Evolutionary conservation across 2,329 filamentous ascomycete species (phyloP).

Genomic region (Arthrocladium fulminans): DNA sequence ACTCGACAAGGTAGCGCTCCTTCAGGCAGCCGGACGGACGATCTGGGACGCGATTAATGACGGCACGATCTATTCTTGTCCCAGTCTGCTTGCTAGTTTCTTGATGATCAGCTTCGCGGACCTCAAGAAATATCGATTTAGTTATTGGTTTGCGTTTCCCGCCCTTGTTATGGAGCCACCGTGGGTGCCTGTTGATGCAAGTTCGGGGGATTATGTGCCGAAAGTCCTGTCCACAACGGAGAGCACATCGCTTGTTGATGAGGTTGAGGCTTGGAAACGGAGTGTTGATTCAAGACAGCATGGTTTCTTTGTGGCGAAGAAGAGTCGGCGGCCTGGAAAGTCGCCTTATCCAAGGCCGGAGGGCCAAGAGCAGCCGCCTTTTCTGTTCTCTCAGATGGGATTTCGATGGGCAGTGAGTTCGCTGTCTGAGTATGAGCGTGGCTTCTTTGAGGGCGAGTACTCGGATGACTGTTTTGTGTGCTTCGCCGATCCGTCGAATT

Average conservation of each 20-base stretch:
- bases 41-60: conserved; percentile 98
- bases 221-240: conserved; percentile 55
- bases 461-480: conserved; percentile 72
- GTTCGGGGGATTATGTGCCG: conserved; percentile 6
- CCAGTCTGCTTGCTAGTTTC: conserved; percentile 83
- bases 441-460: conserved; percentile 69
- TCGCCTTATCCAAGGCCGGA: conserved; percentile 23
- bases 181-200: conserved; percentile 54
- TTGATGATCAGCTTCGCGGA: conserved; percentile 86
- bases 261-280: conserved; percentile 80
- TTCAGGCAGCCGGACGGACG: conserved; percentile 72
- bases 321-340: conserved; percentile 37
- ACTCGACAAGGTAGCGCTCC: conserved; percentile 66
- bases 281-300: conserved; percentile 72
- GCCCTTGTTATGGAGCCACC: conserved; percentile 79
- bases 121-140: conserved; percentile 93
- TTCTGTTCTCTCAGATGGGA: conserved; percentile 47
- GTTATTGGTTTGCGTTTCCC: conserved; percentile 97
- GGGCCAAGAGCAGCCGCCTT: conserved; percentile 41
- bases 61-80: conserved; percentile 89
- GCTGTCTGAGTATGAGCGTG: conserved; percentile 69
- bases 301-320: conserved; percentile 93
- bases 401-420: conserved; percentile 71
- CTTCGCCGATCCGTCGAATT: conserved; percentile 90
- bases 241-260: conserved; percentile 69